phyloP scores from a whole-genome alignment of 805 yeast species.

The Lipomyces yamadae region DNA sequence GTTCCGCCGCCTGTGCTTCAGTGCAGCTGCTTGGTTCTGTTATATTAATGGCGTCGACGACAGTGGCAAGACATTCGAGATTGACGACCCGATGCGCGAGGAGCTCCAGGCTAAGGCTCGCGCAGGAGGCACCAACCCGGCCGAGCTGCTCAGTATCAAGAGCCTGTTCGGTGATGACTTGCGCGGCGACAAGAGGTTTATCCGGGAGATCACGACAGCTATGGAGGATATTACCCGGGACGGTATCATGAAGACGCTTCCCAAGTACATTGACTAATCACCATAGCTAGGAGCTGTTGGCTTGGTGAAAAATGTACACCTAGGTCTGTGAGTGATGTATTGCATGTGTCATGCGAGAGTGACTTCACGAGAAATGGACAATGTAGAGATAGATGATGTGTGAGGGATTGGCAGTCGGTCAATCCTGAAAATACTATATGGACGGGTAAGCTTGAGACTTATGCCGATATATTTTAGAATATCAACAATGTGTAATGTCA shows the following conservation, averaged over 20 bases:
- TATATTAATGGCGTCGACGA: slow-evolving; percentile 10
- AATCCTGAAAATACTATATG: no score
- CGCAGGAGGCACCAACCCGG: slow-evolving; percentile 12
- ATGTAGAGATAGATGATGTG: slow-evolving; percentile 6
- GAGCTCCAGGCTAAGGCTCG: slow-evolving; percentile 12
- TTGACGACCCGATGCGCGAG: slow-evolving; percentile 12
- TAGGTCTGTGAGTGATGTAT: slow-evolving; percentile 6
- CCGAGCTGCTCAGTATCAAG: slow-evolving; percentile 12
- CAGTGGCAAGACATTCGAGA: slow-evolving; percentile 9
- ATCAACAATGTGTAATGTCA: no score
- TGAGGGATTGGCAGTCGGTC: no score
- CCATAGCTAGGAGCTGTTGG: slow-evolving; percentile 9
- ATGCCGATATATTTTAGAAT: no score
- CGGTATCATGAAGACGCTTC: slow-evolving; percentile 10
- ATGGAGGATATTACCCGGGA: slow-evolving; percentile 11
- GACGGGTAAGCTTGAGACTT: no score
- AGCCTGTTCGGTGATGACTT: slow-evolving; percentile 10
- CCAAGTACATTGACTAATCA: slow-evolving; percentile 10
- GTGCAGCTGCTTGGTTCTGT: slow-evolving; percentile 11
- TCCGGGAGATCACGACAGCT: slow-evolving; percentile 11
- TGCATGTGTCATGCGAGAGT: slow-evolving; percentile 7
- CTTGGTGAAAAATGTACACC: slow-evolving; percentile 10
- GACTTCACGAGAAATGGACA: slow-evolving; percentile 8
- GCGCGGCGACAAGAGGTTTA: slow-evolving; percentile 11
- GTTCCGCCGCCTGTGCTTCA: slow-evolving; percentile 13